Evolutionary conservation across 176 grass and related monocot species (phyloP).

Genomic region (Phoenix roebelenii): DNA sequence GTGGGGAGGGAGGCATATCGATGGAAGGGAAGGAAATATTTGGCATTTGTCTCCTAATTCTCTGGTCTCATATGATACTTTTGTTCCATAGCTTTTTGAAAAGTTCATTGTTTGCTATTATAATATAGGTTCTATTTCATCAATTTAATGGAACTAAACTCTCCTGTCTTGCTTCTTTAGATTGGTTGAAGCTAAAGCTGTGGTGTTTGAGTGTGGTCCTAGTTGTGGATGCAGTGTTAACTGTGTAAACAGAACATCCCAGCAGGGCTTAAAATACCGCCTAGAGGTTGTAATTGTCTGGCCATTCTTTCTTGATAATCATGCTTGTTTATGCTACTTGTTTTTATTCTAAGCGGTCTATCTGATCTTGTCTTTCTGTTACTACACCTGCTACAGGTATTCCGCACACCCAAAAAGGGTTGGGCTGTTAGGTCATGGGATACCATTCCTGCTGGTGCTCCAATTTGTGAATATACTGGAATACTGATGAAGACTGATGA

Average conservation of each 20-base stretch:
- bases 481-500: slow-evolving; percentile 66
- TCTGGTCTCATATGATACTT: no score
- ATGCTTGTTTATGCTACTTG: not conserved
- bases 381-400: slow-evolving; percentile 40
- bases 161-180: slow-evolving; percentile 11
- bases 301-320: not conserved
- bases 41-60: no score
- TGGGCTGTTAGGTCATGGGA: slow-evolving; percentile 94
- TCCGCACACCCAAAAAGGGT: slow-evolving; percentile 68
- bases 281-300: slow-evolving; percentile 56
- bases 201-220: slow-evolving; percentile 83
- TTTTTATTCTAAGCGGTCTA: not conserved
- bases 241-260: slow-evolving; percentile 82
- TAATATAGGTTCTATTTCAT: not conserved
- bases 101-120: no score
- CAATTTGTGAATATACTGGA: slow-evolving; percentile 76
- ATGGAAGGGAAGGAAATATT: no score
- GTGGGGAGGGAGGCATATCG: no score
- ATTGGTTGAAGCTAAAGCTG: slow-evolving; percentile 79
- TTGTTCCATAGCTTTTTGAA: no score
- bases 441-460: slow-evolving; percentile 78
- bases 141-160: not conserved
- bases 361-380: not conserved
- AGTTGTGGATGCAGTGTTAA: slow-evolving; percentile 50
- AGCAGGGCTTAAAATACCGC: slow-evolving; percentile 68